Base-by-base conservation (phyloP, 768 basidiomycete genomes). In the Terana coerulea region DNA sequence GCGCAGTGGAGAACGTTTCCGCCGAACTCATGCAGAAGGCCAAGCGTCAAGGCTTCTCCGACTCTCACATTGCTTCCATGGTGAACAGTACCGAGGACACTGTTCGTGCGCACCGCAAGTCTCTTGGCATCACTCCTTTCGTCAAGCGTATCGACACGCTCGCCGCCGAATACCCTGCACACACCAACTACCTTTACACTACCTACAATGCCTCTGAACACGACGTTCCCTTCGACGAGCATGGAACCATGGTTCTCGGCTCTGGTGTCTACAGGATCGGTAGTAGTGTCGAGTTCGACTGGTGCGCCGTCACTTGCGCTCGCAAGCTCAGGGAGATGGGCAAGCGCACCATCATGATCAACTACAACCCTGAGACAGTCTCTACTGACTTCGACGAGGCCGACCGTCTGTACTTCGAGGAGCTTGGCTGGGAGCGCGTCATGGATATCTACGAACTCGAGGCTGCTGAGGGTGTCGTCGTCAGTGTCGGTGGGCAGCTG, bases 391-490 rank as follows among this genome's bases (percentile, higher is more conserved):
- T 95, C 68, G 97, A 99, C 64, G 97, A 99, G 72, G 97, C 97
- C n/a, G 97, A 98, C 63, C 77, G 97, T 52, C 74, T 99, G 41
- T 99, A 99, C 76, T 99, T 99, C 66, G 97, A 99, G 68, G 95
- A 98, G 67, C 82, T 99, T 52, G 93, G 95, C 44, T 98, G 80
- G 72, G 97, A 99, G 70, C 84, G 95, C 35, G 95, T 99, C 56
- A 98, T 99, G 95, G 97, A 99, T 69, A 98, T 99, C 61, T 99
- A 98, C 63, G 97, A 99, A 68, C 72, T 98, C 53, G 97, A 99
- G 66, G 79, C 81, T 29, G 88, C 97, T 0, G 82, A 88, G 47
- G 97, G 97, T 64, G 92, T 95, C 44, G 81, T 99, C 57, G 95
- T 99, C 66, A 93, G 89, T 61, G 95, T 99, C 26, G 97, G 97